phyloP scores from a whole-genome alignment of 495 filamentous ascomycete species.

The Penicillium taxi region DNA sequence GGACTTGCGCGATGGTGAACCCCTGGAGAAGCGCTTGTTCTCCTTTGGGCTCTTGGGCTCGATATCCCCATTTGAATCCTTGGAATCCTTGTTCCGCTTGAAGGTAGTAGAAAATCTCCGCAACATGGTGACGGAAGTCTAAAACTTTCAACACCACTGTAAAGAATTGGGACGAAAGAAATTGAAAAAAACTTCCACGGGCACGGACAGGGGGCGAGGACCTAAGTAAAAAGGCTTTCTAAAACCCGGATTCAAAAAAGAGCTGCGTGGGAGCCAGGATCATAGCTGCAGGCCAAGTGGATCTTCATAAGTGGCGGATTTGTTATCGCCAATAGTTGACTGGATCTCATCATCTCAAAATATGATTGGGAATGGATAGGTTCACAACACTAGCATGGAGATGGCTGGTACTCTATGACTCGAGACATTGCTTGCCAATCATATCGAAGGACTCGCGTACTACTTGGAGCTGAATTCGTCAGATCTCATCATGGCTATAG shows the following conservation, averaged over 20 bases:
- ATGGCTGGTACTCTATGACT: conserved; percentile 8
- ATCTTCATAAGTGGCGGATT: conserved; percentile 21
- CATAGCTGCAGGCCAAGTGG: conserved; percentile 24
- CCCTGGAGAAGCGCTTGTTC: conserved; percentile 36
- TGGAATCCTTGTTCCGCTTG: conserved; percentile 40
- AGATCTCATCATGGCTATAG: conserved; percentile 4
- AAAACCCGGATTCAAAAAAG: conserved; percentile 19
- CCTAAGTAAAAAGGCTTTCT: conserved; percentile 5
- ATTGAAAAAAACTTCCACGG: conserved; percentile 6
- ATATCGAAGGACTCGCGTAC: conserved; percentile 14
- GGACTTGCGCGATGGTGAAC: conserved; percentile 23
- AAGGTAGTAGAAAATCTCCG: conserved; percentile 47
- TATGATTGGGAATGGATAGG: conserved; percentile 11
- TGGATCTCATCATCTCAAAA: conserved; percentile 13
- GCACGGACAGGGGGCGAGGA: conserved; percentile 10
- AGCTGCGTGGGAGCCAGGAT: conserved; percentile 19
- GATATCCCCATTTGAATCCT: conserved; percentile 32
- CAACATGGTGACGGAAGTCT: conserved; percentile 33
- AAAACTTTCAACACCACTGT: conserved; percentile 8
- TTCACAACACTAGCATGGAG: conserved; percentile 16
- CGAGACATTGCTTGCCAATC: conserved; percentile 9
- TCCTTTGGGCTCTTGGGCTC: conserved; percentile 32
- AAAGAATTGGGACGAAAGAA: conserved; percentile 4
- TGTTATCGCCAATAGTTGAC: conserved; percentile 29
- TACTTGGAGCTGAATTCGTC: conserved; percentile 7